Conservation (phyloP, 2,329 filamentous ascomycete species). For the Drechslerella dactyloides region DNA sequence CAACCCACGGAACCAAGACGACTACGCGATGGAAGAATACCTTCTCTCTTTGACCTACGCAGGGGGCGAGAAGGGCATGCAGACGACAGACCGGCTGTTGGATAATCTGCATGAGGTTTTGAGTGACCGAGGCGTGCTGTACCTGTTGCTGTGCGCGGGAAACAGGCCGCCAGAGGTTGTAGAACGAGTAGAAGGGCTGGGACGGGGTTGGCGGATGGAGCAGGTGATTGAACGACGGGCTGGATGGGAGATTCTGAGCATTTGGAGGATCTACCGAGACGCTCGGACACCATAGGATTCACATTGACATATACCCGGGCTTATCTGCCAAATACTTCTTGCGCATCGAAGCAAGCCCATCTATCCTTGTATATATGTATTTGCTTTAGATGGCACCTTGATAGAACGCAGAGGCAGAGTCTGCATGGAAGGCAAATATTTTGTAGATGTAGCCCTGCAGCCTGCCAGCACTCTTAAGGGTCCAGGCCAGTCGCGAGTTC, state of each 20-base stretch:
- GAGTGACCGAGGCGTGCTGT: conserved; percentile 75
- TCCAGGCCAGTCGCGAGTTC: too few species aligned
- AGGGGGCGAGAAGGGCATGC: conserved; percentile 89
- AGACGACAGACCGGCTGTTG: conserved; percentile 82
- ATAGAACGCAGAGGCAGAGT: too few species aligned
- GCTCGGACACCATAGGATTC: not conserved
- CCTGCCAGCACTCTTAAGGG: too few species aligned
- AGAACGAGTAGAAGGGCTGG: conserved; percentile 66
- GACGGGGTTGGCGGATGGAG: conserved; percentile 72
- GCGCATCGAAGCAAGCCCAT: too few species aligned
- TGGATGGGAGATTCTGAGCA: conserved; percentile 92
- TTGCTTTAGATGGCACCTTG: too few species aligned
- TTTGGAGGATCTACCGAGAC: conserved; percentile 81
- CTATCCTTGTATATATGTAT: too few species aligned
- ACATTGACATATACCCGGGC: not conserved
- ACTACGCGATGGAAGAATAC: conserved; percentile 81
- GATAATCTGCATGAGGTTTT: conserved; percentile 71
- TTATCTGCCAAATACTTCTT: not conserved
- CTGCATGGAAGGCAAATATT: too few species aligned
- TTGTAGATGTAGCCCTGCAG: too few species aligned
- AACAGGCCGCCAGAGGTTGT: conserved; percentile 82
- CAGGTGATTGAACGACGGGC: conserved; percentile 80
- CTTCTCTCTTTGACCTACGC: conserved; percentile 86
- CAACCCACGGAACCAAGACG: conserved; percentile 54
- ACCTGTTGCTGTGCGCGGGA: conserved; percentile 86